Conservation (phyloP, 345 rosid genomes). For the Atalantia buxifolia region DNA sequence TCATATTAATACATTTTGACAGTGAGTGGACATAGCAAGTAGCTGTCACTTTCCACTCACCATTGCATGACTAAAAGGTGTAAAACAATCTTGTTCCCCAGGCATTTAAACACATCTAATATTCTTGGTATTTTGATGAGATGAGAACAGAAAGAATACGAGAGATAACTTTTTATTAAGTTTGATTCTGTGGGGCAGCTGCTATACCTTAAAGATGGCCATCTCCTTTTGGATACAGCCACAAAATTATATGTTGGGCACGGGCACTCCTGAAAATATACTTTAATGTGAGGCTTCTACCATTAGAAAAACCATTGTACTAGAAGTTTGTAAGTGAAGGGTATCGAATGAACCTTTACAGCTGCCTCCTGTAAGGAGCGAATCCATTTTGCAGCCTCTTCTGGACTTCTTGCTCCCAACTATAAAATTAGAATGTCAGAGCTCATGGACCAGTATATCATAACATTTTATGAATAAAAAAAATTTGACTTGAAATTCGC, state of each 20-base stretch:
- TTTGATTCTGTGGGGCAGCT: not conserved
- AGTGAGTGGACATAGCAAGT: not conserved
- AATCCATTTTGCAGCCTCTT: conserved; percentile 94
- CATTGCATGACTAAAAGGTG: too few relatives aligned
- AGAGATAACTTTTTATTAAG: not conserved
- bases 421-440: conserved; percentile 19
- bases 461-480: not conserved
- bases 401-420: conserved; percentile 95
- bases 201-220: conserved; percentile 48
- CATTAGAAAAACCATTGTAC: not conserved
- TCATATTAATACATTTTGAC: not conserved
- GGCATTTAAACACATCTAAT: not conserved
- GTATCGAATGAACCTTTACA: conserved; percentile 66
- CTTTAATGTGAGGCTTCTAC: conserved; percentile 14
- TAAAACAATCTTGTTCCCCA: not conserved
- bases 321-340: not conserved
- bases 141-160: not conserved
- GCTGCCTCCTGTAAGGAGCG: conserved; percentile 60
- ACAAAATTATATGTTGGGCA: conserved; percentile 45
- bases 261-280: conserved; percentile 44
- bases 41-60: too few relatives aligned
- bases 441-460: not conserved
- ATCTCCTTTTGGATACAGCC: conserved; percentile 48
- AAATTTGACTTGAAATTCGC: not conserved
- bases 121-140: not conserved